Conservation (phyloP, 2,329 filamentous ascomycete genomes). For the Epichloe glyceriae region DNA sequence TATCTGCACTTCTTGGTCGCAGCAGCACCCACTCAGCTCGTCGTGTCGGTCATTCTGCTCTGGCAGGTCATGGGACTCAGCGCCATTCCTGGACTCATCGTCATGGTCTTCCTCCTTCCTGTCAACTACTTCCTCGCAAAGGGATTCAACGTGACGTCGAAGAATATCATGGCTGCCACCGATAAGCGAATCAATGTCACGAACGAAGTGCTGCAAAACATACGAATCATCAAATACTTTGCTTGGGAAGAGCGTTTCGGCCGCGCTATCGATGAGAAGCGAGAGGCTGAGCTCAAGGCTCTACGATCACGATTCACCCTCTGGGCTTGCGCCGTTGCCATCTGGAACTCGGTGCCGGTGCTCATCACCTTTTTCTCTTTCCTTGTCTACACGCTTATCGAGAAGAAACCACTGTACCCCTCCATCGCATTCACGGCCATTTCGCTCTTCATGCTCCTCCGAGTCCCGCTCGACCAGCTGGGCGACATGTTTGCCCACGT, state of each 20-base stretch:
- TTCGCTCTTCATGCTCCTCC: slow-evolving; percentile 86
- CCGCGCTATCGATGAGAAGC: slow-evolving; percentile 77
- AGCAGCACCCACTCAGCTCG: slow-evolving; percentile 75
- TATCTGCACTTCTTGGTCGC: slow-evolving; percentile 96
- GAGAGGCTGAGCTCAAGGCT: slow-evolving; percentile 62
- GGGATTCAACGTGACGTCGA: slow-evolving; percentile 76
- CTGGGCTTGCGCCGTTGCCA: slow-evolving; percentile 82
- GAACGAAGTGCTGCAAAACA: slow-evolving; percentile 94
- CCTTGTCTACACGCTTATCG: slow-evolving; percentile 79
- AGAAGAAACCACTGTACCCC: slow-evolving; percentile 78
- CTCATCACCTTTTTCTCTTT: slow-evolving; percentile 96
- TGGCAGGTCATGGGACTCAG: slow-evolving; percentile 87
- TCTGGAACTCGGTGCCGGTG: slow-evolving; percentile 93
- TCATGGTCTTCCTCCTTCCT: slow-evolving; percentile 81
- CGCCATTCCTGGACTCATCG: slow-evolving; percentile 80
- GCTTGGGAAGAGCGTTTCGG: slow-evolving; percentile 93
- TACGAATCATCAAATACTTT: slow-evolving; percentile 98
- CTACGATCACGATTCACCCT: slow-evolving; percentile 75
- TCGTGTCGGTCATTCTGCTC: slow-evolving; percentile 67
- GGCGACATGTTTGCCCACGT: slow-evolving; percentile 99
- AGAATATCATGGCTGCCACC: slow-evolving; percentile 81
- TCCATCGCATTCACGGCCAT: slow-evolving; percentile 93
- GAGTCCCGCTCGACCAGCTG: slow-evolving; percentile 86
- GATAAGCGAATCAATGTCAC: slow-evolving; percentile 94
- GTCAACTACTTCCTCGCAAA: slow-evolving; percentile 82